Conservation (phyloP, 192 early-diverging fungal genomes). For the Podila clonocystis region DNA sequence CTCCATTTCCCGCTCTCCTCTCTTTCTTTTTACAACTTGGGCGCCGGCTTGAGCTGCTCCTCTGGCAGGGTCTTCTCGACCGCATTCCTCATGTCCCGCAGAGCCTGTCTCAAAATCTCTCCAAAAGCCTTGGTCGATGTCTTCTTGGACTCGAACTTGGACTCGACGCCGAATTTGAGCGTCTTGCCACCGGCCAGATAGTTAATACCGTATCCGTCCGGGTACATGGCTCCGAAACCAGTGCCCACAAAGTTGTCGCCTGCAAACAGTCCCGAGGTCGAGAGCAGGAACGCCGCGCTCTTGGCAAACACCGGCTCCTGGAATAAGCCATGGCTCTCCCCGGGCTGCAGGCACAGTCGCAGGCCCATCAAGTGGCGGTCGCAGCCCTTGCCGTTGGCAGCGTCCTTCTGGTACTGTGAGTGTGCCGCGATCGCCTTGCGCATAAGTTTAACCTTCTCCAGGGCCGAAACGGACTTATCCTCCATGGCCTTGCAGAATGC, state of each 20-base stretch:
- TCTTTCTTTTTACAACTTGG: constrained; percentile 28
- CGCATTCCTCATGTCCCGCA: constrained; percentile 34
- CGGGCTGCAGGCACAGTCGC: constrained; percentile 59
- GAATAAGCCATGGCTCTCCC: constrained; percentile 56
- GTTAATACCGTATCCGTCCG: constrained; percentile 90
- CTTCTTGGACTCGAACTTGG: constrained; percentile 59
- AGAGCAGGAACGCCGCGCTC: constrained; percentile 76
- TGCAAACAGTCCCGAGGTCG: constrained; percentile 81
- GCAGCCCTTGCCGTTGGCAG: constrained; percentile 80
- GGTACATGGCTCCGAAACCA: constrained; percentile 87
- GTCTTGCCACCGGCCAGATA: constrained; percentile 74
- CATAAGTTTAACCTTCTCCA: constrained; percentile 68
- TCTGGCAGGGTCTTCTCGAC: constrained; percentile 39
- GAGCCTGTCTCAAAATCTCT: constrained; percentile 25
- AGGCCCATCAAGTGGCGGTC: constrained; percentile 90
- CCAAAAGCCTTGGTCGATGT: constrained; percentile 35
- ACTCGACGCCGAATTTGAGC: constrained; percentile 86
- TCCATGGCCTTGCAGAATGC: constrained; percentile 77
- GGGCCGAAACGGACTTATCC: constrained; percentile 53
- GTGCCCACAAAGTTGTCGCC: constrained; percentile 74
- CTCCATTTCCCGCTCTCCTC: not conserved
- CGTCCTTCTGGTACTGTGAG: constrained; percentile 68
- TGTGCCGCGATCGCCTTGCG: constrained; percentile 76
- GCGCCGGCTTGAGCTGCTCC: constrained; percentile 34
- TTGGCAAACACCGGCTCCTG: constrained; percentile 76